Evolutionary conservation across 164 flowering plant genomes (phyloP), one percentile per base, ranked within the genome.

Genomic region (Dillenia suffruticosa): DNA sequence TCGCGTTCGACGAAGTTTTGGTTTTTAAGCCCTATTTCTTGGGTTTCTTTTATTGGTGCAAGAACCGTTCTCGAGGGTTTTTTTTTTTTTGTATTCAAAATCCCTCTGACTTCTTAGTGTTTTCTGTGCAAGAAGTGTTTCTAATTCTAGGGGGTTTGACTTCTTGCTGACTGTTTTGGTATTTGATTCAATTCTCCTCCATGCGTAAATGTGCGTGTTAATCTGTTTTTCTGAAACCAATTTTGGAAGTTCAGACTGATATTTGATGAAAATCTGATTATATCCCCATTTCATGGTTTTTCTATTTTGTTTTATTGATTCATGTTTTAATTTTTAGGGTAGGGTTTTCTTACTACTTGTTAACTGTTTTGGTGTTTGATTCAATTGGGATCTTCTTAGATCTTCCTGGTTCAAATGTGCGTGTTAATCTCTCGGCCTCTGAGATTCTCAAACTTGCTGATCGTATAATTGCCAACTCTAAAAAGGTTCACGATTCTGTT

Each of bases 371-470:
- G 22, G 17, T 22, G 22, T 40, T 59, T 56, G 40, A 26, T 26
- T 26, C 40, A 26, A 26, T 26, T 26, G 40, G 40, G 40, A 26
- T 26, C 40, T 26, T 26, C 40, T 26, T 59, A 94, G 98, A 66
- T 70, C 79, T 89, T 59, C 81, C 68, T 1, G 96, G 99, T 0
- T 82, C 81, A 10, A 70, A 66, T 64, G 82, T 86, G 46, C 79
- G 70, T 7, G 72, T 86, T 19, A 82, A 85, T 63, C 72, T 94
- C 6, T 86, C 96, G 53, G 84, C 88, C 1, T 62, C 82, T 13
- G 97, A 88, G 67, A 88, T 94, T 75, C 74, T 80, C 44, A 88
- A 75, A 65, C 63, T 94, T 47, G 86, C 96, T 9, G 89, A 89
- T 63, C 74, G 62, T 11, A 69, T 94, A 32, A 74, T 95, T 62